Conservation (phyloP, 306 rosid genomes). For the Acmispon strigosus region DNA sequence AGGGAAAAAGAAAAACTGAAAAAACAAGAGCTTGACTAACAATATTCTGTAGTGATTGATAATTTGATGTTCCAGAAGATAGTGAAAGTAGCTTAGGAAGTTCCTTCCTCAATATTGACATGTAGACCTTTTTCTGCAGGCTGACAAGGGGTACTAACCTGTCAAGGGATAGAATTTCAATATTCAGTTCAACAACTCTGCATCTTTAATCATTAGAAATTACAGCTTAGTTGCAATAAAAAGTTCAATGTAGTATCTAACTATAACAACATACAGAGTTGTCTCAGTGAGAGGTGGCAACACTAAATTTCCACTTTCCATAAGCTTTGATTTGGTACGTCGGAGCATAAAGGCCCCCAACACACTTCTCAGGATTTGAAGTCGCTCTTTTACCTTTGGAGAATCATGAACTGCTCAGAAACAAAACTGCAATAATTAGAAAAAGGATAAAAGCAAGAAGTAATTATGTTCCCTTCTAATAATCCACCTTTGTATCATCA, state of each 20-base stretch:
- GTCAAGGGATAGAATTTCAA: slow-evolving; percentile 24
- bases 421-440: slow-evolving; percentile 22
- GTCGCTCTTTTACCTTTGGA: slow-evolving; percentile 38
- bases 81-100: slow-evolving; percentile 70
- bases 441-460: background rate
- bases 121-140: slow-evolving; percentile 78
- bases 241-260: background rate
- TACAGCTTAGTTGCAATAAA: background rate
- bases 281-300: slow-evolving; percentile 83
- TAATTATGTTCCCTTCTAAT: background rate
- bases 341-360: slow-evolving; percentile 83
- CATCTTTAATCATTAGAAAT: background rate
- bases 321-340: slow-evolving; percentile 78
- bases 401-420: slow-evolving; percentile 45
- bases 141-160: slow-evolving; percentile 75
- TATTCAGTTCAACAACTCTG: background rate
- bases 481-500: slow-evolving; percentile 11
- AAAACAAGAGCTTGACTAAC: slow-evolving; percentile 37
- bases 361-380: slow-evolving; percentile 54
- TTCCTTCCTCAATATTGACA: slow-evolving; percentile 86
- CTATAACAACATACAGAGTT: slow-evolving; percentile 54
- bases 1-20: background rate
- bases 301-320: slow-evolving; percentile 66
- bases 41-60: slow-evolving; percentile 76
- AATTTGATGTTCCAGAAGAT: slow-evolving; percentile 69